Base-by-base conservation (phyloP, 2,329 filamentous ascomycete genomes). In the Gnomoniopsis sp. region DNA sequence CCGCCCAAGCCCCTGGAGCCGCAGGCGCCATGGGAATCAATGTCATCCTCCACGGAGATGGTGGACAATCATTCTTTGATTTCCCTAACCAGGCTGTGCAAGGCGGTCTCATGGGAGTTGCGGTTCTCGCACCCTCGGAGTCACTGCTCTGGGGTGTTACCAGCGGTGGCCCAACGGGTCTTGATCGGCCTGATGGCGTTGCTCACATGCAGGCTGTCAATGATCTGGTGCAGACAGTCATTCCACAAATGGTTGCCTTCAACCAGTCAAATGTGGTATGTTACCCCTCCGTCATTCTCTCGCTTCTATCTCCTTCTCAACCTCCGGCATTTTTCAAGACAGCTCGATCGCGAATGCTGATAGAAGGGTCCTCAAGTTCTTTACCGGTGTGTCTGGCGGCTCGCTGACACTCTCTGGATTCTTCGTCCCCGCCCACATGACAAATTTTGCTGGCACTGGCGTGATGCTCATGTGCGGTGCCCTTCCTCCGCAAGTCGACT, bases 141-240 rank as follows among this genome's bases (percentile, higher is more conserved):
- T 50, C 81, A 61, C 75, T 81, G 36, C 84, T 84, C 74, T 86
- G 83, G 83, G 83, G 83, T 56, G 81, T 82, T 50, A 79, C 79
- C 73, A 82, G 81, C 77, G 82, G 83, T 57, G 80, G 80, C 26
- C 80, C 80, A 59, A 63, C 70, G 2, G 81, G 81, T 1, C 75
- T 83, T 22, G 66, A 80, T 47, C 77, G 83, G 22, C 79, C 79
- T 4, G 78, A 85, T 66, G 83, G 83, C 60, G 81, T 77, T 0
- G 79, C 74, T 7, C 82, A 86, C 69, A 73, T 83, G 0, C 78
- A 81, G 61, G 81, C 81, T 30, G 81, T 85, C 47, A 77, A 78
- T 61, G 77, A 81, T 62, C 75, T 84, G 23, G 72, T 85, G 55
- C 71, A 75, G 47, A 67, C 72, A 3, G 75, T 79, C 26, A 72